Percentiles rank a stretch among this genome's conserved stretches.
Evolutionary conservation across 768 basidiomycete species (phyloP).

Genomic region (Mrakia blollopis): DNA sequence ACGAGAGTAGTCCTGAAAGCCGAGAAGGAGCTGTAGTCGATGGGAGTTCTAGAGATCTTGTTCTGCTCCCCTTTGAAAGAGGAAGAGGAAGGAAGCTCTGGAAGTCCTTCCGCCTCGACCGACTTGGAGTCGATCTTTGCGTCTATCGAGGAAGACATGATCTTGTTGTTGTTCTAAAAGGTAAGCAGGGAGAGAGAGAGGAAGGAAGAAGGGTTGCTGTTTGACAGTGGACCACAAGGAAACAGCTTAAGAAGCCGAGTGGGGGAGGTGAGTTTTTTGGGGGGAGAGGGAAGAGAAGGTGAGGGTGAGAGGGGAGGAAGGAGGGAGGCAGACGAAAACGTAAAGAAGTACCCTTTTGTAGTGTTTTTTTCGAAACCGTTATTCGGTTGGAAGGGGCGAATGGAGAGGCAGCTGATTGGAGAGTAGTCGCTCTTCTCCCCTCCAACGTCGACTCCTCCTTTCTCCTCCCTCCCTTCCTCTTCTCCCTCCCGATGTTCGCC

Average conservation of each 20-base stretch:
- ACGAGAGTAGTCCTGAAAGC: background rate
- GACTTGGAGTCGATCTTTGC: constrained; percentile 4
- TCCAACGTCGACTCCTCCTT: background rate
- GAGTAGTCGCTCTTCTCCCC: too few relatives aligned
- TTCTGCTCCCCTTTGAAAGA: background rate
- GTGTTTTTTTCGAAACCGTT: background rate
- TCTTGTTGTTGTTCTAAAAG: too few relatives aligned
- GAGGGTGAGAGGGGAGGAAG: background rate
- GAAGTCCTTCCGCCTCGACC: background rate
- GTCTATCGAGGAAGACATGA: background rate
- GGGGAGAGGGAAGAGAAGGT: background rate
- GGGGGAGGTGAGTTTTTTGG: background rate
- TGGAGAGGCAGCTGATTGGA: background rate
- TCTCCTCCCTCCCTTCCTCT: background rate
- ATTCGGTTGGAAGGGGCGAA: background rate
- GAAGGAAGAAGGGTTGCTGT: background rate
- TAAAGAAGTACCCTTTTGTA: background rate
- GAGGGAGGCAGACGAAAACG: background rate
- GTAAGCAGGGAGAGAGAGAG: background rate
- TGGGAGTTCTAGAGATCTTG: background rate
- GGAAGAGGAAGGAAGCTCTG: background rate
- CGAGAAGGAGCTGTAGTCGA: background rate
- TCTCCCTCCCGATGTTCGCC: constrained; percentile 27
- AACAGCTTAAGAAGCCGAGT: constrained; percentile 19
- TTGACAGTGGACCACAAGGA: constrained; percentile 13